phyloP scores from a whole-genome alignment of 2,329 filamentous ascomycete species.

The Rutstroemia sydowiana region DNA sequence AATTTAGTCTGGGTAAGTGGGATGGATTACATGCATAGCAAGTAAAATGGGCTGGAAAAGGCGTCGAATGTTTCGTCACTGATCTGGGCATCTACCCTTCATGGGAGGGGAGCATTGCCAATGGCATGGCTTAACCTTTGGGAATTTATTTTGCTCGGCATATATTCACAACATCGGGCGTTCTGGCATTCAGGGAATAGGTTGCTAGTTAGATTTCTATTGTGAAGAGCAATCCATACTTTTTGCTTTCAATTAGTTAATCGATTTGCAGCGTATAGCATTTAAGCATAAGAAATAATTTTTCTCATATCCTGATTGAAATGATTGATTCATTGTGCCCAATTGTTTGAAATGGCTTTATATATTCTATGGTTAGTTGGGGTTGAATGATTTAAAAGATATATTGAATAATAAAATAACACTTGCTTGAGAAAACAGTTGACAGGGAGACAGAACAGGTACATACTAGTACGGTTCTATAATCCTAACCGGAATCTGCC shows the following conservation, averaged over 20 bases:
- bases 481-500: neutral
- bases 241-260: neutral
- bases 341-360: no score
- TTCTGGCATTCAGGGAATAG: slow-evolving; percentile 12
- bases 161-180: slow-evolving; percentile 9
- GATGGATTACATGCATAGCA: slow-evolving; percentile 22
- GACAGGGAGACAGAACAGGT: no score
- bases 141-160: slow-evolving; percentile 14
- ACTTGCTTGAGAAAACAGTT: no score
- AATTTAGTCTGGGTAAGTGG: slow-evolving; percentile 16
- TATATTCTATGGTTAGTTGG: no score
- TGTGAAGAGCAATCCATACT: slow-evolving; percentile 7
- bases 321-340: no score
- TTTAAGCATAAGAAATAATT: no score
- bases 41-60: slow-evolving; percentile 27
- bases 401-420: no score
- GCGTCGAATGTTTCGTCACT: slow-evolving; percentile 17
- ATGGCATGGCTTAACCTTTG: slow-evolving; percentile 5
- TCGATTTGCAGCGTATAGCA: neutral
- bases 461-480: no score
- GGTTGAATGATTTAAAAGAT: no score
- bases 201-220: slow-evolving; percentile 8
- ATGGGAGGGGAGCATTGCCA: slow-evolving; percentile 4
- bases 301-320: no score
- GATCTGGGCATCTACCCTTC: slow-evolving; percentile 13